These are phyloP conservation scores for Puccinia horiana DNA, from an alignment of 1,284 basidiomycete genomes.

Conservation along the genomic window DNA sequence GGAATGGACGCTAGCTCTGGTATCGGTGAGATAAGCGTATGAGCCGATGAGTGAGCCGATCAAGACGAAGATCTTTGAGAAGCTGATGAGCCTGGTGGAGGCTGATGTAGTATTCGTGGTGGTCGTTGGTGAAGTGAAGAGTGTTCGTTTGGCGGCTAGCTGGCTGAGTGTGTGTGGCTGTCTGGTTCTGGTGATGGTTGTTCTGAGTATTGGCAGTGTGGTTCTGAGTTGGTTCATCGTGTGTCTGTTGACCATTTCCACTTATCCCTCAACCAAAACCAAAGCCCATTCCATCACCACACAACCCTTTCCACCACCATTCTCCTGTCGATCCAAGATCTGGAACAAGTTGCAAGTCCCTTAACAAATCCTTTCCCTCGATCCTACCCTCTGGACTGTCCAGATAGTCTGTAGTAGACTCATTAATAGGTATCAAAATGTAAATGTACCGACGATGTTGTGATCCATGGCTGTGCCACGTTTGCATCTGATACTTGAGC, in stretches of 20 bases:
- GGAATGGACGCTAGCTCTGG: slow-evolving; percentile 40
- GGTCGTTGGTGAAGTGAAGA: not conserved
- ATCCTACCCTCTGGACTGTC: too few species aligned
- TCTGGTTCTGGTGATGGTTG: not conserved
- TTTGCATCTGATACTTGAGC: too few species aligned
- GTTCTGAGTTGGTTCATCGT: slow-evolving; percentile 16
- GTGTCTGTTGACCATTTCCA: not conserved
- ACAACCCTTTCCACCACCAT: too few species aligned
- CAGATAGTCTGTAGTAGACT: too few species aligned
- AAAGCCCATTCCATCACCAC: not conserved
- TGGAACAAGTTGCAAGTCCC: not conserved
- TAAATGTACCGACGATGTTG: too few species aligned
- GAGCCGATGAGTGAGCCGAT: slow-evolving; percentile 20
- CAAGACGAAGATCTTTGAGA: slow-evolving; percentile 4
- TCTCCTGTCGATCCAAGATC: not conserved
- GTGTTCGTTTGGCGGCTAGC: not conserved
- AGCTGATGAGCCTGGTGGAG: slow-evolving; percentile 23
- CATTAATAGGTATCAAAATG: too few species aligned
- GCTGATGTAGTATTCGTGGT: too few species aligned
- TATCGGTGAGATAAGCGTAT: slow-evolving; percentile 41
- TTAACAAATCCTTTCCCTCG: not conserved
- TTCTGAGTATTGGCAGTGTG: not conserved
- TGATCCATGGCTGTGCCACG: too few species aligned
- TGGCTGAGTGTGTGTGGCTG: not conserved
- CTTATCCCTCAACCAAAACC: not conserved